phyloP scores from a whole-genome alignment of 345 rosid species.

The Salix koriyanagi region DNA sequence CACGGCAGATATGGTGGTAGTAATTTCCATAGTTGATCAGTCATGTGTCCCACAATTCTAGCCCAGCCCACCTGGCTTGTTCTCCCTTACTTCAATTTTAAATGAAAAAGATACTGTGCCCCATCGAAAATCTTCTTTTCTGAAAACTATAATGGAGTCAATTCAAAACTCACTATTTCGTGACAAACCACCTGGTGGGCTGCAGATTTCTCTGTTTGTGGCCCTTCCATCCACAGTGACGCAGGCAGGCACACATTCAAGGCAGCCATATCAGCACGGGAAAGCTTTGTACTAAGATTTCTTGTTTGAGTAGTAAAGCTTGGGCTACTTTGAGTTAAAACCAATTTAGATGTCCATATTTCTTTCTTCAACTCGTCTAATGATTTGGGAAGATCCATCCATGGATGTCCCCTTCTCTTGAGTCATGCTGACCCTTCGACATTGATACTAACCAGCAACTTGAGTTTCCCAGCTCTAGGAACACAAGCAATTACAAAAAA shows the following conservation, averaged over 20 bases:
- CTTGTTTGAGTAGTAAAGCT: neutral
- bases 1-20: neutral
- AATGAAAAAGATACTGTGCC: neutral
- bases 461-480: neutral
- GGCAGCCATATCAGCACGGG: neutral
- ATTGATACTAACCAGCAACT: neutral
- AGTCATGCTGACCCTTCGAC: too few species aligned
- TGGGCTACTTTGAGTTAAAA: too few species aligned
- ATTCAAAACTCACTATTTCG: conserved; percentile 22
- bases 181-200: conserved; percentile 7
- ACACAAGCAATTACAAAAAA: neutral
- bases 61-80: neutral
- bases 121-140: neutral
- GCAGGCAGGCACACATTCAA: neutral
- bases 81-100: neutral
- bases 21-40: neutral
- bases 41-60: neutral
- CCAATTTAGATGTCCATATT: too few species aligned
- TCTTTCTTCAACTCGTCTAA: too few species aligned
- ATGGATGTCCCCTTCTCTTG: neutral
- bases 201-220: conserved; percentile 6
- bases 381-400: neutral
- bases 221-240: conserved; percentile 10
- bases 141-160: conserved; percentile 16
- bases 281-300: neutral